Evolutionary conservation across 192 early-diverging fungal species (phyloP), one percentile per base, ranked within the genome.

Genomic region (Rhizophagus clarus): DNA sequence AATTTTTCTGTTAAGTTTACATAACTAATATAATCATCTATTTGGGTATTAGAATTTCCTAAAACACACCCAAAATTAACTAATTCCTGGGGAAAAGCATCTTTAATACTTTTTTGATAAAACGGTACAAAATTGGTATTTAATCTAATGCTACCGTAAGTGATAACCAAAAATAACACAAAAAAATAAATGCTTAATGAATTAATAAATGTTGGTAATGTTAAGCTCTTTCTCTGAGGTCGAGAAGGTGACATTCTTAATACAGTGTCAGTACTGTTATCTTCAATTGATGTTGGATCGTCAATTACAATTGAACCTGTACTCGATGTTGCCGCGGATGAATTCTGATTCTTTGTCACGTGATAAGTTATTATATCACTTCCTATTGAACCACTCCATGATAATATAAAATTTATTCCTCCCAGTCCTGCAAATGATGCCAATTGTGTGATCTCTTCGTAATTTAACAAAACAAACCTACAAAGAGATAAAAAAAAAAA

Each of bases 1-100:
- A 83, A 67, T 9, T 80, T 74, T 20, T 61, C 31, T 3, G 84
- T 85, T 60, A 79, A 66, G 47, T 83, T 22, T n/a, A 76, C 37
- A 5, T 40, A 40, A 7, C 37, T 40, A 3, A 40, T 63, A 24
- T 63, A 76, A 63, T 26, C 26, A 12, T n/a, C 32, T 22, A 14
- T 29, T 14, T 37, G 4, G 17, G 26, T 28, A 40, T 24, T 1
- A 24, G 20, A 29, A 40, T 12, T 42, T 37, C 37, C 17, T n/a
- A 63, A 37, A 12, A 76, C 61, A 61, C 74, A 76, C 9, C 74
- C 74, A 12, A 76, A 28, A 14, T n/a, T 63, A 20, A 29, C 40
- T 15, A 76, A 76, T 76, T 9, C 29, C 3, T 24, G 10, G 4
- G 60, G 22, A 62, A 15, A 28, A 37, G 37, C n/a, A 24, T 61